Base-by-base conservation (phyloP, 306 rosid species). In the Boehmeria nivea region DNA sequence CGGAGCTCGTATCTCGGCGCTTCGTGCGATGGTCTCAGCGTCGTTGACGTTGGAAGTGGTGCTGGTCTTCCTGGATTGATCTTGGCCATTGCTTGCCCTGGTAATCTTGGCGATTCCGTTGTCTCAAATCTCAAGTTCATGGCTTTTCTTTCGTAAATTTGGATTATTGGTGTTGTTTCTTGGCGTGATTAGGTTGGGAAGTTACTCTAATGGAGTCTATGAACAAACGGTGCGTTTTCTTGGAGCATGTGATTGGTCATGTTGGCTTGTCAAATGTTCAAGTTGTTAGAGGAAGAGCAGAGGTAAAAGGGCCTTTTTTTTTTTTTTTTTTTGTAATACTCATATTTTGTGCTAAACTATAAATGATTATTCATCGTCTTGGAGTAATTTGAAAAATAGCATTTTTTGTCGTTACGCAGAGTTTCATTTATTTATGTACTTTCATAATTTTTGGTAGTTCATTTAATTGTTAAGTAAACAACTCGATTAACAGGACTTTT, bases 211-310 rank as follows among this genome's bases (percentile, higher is more conserved):
- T 91, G 68, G 98, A 91, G 69, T 91, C 98, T 8, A 75, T 87
- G 85, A 76, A 82, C 52, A 91, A 91, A 72, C 74, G 95, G 5
- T 91, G 96, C 61, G 64, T 87, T 19, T 87, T 87, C 74, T 77
- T 91, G 83, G 96, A 91, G 79, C 93, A 84, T 12, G 87, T 69
- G 31, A 69, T 82, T 8, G 56, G 69, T 56, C 82, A 72, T 60
- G 51, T 78, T 12, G 87, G 95, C 36, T 78, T 85, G 51, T 66
- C 81, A 1, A 91, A 91, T 58, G 76, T 84, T 74, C 75, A 80
- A 63, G 78, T 91, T 63, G 76, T 87, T 28, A 78, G 96, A 73
- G 96, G 96, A 73, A 80, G 98, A 71, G 98, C 96, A 5, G 96
- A 91, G 95, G 95, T 90, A 80, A 17, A 44, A 20, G 28, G 19